Base-by-base conservation (phyloP, 371 early-diverging fungal genomes). In the Rhizopus stolonifer region DNA sequence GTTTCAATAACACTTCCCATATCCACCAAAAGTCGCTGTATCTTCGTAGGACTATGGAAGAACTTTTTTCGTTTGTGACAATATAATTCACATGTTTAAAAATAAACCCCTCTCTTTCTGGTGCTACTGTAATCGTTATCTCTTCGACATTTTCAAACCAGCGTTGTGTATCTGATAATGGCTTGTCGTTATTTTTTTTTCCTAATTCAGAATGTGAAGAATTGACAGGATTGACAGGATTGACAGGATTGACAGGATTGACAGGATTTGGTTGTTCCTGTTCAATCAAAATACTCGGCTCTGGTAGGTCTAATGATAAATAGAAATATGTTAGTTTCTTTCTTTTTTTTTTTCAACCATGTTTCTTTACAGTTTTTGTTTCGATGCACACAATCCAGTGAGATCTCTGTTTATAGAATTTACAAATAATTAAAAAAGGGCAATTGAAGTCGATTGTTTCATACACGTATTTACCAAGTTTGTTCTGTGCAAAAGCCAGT, bases 401-500 rank as follows among this genome's bases (percentile, higher is more conserved):
- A 61, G 3, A 70, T 38, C 21, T 67, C 70, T 63, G 46, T 31
- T 15, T 38, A n/a, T 11, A 4, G 15, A 36, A n/a, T n/a, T n/a
- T n/a, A n/a, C n/a, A n/a, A n/a, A n/a, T n/a, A n/a, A n/a, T 10
- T 29, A 29, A 29, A 29, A 29, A 29, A 29, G 10, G 10, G 21
- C 9, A 42, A 19, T 1, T 10, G 1, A 42, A 9, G 5, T 6
- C 3, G 2, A 42, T 19, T 42, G 2, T 22, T 42, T 1, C 19
- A 19, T 42, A 14, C 6, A 42, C 21, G 10, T n/a, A 8, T 23
- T 65, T 70, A 57, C 81, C 74, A 74, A 86, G 83, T 61, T 84
- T 81, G 62, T 87, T 85, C 60, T 89, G 89, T 9, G 87, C 87
- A 58, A 86, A 69, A 14, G 81, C 87, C 10, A 81, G 63, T 48